phyloP scores from a whole-genome alignment of 805 yeast species.

The Kodamaea leandrae region DNA sequence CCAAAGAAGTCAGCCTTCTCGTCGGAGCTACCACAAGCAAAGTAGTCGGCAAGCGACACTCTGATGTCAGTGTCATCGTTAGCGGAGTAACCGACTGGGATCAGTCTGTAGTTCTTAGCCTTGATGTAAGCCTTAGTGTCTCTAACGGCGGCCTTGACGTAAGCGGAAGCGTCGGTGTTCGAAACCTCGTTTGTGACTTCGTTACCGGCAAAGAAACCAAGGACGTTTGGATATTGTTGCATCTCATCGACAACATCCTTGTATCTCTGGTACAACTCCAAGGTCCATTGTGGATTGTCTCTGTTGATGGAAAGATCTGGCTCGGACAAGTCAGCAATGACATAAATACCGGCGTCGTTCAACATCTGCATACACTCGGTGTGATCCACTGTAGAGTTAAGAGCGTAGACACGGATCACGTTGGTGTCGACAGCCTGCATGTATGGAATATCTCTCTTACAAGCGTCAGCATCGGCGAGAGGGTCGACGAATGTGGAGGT shows the following conservation, averaged over 20 bases:
- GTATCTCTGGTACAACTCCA: constrained; percentile 64
- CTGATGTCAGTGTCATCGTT: constrained; percentile 71
- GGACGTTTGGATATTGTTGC: constrained; percentile 65
- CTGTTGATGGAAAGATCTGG: constrained; percentile 65
- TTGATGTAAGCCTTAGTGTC: constrained; percentile 69
- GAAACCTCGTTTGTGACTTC: constrained; percentile 69
- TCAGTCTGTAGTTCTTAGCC: constrained; percentile 56
- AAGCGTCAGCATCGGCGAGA: constrained; percentile 56
- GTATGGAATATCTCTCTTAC: constrained; percentile 75
- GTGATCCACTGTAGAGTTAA: constrained; percentile 64
- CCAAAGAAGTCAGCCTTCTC: constrained; percentile 79
- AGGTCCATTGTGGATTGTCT: constrained; percentile 59
- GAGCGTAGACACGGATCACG: constrained; percentile 73
- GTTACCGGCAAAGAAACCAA: constrained; percentile 86
- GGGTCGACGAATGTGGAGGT: constrained; percentile 63
- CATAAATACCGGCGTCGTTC: constrained; percentile 85
- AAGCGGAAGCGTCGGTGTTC: constrained; percentile 75
- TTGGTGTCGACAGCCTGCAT: constrained; percentile 61
- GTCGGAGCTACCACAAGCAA: constrained; percentile 67
- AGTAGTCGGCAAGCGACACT: constrained; percentile 67
- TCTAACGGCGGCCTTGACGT: constrained; percentile 80
- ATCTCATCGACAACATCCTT: constrained; percentile 66
- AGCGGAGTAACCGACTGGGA: constrained; percentile 82
- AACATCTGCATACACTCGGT: constrained; percentile 63
- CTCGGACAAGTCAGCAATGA: constrained; percentile 81